Percentiles rank a stretch among this genome's conserved stretches.
These are phyloP conservation scores for Cercophora samala DNA, from an alignment of 495 filamentous ascomycete species.

Conservation along the genomic window DNA sequence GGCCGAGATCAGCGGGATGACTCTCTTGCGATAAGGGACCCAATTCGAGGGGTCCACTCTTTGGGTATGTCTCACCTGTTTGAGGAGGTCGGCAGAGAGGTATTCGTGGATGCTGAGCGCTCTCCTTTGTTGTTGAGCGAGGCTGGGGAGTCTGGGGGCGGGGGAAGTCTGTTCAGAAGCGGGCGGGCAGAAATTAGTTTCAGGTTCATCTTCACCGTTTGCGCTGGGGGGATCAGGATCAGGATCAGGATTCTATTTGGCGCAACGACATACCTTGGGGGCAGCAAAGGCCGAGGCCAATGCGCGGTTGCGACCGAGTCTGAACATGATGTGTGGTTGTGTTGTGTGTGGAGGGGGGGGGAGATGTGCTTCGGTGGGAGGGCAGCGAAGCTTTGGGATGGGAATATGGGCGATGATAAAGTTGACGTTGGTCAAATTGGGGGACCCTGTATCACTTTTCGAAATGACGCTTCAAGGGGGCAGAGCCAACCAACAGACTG, in stretches of 20 bases:
- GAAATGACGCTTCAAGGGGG: conserved; percentile 11
- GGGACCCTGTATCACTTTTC: conserved; percentile 6
- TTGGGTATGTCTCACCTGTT: conserved; percentile 55
- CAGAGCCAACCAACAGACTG: not conserved
- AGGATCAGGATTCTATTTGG: not conserved
- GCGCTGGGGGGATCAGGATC: conserved; percentile 16
- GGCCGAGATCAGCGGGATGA: not conserved
- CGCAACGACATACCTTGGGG: conserved; percentile 39
- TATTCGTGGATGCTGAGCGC: conserved; percentile 96
- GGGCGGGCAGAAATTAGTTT: not conserved
- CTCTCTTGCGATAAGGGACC: conserved; percentile 3
- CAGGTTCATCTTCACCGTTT: conserved; percentile 11
- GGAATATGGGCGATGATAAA: not conserved
- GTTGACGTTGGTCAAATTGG: not conserved
- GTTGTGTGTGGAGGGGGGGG: not conserved
- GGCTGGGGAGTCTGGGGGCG: conserved; percentile 42
- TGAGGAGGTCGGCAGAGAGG: conserved; percentile 83
- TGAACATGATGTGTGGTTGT: conserved; percentile 40
- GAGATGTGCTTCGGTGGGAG: not conserved
- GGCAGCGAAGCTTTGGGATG: not conserved
- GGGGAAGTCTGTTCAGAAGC: conserved; percentile 33
- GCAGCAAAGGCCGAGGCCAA: conserved; percentile 48
- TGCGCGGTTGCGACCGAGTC: conserved; percentile 46
- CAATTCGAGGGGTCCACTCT: conserved; percentile 11
- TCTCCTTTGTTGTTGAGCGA: conserved; percentile 65